These are phyloP conservation scores for Mallotus nudiflorus DNA, from an alignment of 345 rosid genomes.

Conservation along the genomic window DNA sequence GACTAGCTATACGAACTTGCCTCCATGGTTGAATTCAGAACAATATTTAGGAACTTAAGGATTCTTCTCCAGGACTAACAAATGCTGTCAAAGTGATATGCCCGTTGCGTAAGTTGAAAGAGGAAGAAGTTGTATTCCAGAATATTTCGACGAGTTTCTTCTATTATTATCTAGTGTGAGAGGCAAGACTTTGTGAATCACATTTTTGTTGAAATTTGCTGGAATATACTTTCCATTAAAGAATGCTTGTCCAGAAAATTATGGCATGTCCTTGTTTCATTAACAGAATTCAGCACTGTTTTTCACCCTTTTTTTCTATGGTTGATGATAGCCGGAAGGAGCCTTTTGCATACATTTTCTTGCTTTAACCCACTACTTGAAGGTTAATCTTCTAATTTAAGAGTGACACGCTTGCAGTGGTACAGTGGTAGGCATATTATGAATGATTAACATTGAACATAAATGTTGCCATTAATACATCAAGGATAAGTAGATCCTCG, in stretches of 20 bases:
- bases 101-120: not conserved
- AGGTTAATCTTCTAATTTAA: too few relatives aligned
- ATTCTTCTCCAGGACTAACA: constrained; percentile 4
- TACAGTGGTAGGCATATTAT: too few relatives aligned
- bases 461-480: not conserved
- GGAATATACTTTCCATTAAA: not conserved
- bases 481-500: not conserved
- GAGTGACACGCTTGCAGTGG: too few relatives aligned
- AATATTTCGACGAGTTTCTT: not conserved
- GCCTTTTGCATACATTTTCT: too few relatives aligned
- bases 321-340: too few relatives aligned
- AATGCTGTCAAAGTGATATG: not conserved
- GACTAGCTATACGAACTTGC: not conserved
- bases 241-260: not conserved
- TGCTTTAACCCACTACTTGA: too few relatives aligned
- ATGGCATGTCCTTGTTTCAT: not conserved
- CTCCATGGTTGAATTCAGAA: not conserved
- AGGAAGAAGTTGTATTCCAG: not conserved
- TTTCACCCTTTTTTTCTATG: not conserved
- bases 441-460: too few relatives aligned
- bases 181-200: not conserved
- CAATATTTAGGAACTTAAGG: not conserved
- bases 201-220: not conserved
- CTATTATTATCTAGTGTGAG: not conserved
- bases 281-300: not conserved